Conservation (phyloP, 768 basidiomycete genomes). For the Terana coerulea region DNA sequence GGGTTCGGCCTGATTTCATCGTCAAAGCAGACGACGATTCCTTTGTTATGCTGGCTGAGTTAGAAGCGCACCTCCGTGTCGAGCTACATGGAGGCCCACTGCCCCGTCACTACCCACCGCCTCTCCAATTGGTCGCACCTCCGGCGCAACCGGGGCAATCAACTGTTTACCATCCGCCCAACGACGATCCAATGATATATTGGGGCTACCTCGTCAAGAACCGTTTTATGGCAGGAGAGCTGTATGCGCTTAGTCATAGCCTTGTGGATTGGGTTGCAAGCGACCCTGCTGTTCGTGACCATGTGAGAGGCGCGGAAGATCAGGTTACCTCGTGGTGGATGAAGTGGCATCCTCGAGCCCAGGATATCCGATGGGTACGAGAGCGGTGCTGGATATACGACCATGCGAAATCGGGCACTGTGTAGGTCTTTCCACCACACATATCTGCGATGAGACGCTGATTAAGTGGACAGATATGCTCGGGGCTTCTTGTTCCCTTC, state of each 20-base stretch:
- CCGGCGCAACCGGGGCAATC: slow-evolving; percentile 12
- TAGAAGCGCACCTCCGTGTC: slow-evolving; percentile 84
- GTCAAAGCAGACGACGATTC: slow-evolving; percentile 95
- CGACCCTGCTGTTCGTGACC: slow-evolving; percentile 59
- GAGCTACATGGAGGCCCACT: slow-evolving; percentile 49
- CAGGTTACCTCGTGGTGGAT: slow-evolving; percentile 95
- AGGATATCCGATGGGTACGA: slow-evolving; percentile 81
- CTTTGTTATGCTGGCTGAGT: slow-evolving; percentile 91
- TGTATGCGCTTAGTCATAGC: slow-evolving; percentile 87
- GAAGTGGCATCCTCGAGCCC: slow-evolving; percentile 72
- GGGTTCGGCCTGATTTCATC: slow-evolving; percentile 89
- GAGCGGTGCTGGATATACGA: slow-evolving; percentile 99
- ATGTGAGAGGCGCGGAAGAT: slow-evolving; percentile 85
- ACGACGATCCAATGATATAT: slow-evolving; percentile 69
- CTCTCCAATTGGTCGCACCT: slow-evolving; percentile 2
- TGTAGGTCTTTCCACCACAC: slow-evolving; percentile 47
- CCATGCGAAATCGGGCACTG: slow-evolving; percentile 90
- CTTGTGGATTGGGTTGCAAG: slow-evolving; percentile 85
- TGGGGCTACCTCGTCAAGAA: slow-evolving; percentile 93
- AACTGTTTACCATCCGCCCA: slow-evolving; percentile 2
- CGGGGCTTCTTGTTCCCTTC: slow-evolving; percentile 96
- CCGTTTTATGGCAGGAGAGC: slow-evolving; percentile 92
- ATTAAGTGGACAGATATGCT: slow-evolving; percentile 57
- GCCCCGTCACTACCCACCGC: slow-evolving; percentile 10
- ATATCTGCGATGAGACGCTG: background rate